Evolutionary conservation across 495 filamentous ascomycete species (phyloP).

Genomic region (Xylaria nigripes): DNA sequence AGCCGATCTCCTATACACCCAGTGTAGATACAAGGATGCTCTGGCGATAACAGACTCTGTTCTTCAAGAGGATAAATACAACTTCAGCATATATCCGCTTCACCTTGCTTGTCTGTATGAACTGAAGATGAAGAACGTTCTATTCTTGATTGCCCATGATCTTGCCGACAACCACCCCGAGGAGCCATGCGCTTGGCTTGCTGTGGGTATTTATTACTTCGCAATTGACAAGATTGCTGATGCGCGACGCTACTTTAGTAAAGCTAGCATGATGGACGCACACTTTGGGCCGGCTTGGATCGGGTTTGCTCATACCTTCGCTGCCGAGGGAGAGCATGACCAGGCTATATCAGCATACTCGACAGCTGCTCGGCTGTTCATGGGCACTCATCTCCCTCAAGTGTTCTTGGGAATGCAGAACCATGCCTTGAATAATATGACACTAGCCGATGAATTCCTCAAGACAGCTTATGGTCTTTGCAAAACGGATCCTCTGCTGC

Average conservation of each 20-base stretch:
- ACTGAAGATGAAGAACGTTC: slow-evolving; percentile 71
- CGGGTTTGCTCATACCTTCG: slow-evolving; percentile 97
- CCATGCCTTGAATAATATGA: slow-evolving; percentile 89
- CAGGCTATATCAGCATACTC: slow-evolving; percentile 98
- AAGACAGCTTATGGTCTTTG: slow-evolving; percentile 73
- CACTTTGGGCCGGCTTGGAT: slow-evolving; percentile 99
- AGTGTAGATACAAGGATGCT: slow-evolving; percentile 86
- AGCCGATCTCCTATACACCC: slow-evolving; percentile 87
- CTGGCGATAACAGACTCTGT: slow-evolving; percentile 76
- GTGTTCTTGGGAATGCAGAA: slow-evolving; percentile 99
- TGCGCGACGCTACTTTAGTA: slow-evolving; percentile 90
- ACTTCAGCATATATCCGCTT: slow-evolving; percentile 79
- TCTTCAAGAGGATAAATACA: slow-evolving; percentile 72
- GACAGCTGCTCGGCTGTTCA: slow-evolving; percentile 89
- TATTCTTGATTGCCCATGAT: slow-evolving; percentile 92
- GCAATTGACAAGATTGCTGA: slow-evolving; percentile 83
- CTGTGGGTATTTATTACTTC: slow-evolving; percentile 93
- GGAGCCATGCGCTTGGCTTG: slow-evolving; percentile 83
- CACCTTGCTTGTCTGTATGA: slow-evolving; percentile 92
- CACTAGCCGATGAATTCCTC: slow-evolving; percentile 89
- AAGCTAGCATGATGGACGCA: slow-evolving; percentile 92
- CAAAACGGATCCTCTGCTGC: slow-evolving; percentile 73
- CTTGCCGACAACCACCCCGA: slow-evolving; percentile 88
- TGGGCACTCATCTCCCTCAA: slow-evolving; percentile 92
- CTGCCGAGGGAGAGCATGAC: slow-evolving; percentile 99